Percentiles rank a stretch among this genome's conserved stretches.
Conservation (phyloP, 768 basidiomycete genomes). For the Hirschioporus abietinus region DNA sequence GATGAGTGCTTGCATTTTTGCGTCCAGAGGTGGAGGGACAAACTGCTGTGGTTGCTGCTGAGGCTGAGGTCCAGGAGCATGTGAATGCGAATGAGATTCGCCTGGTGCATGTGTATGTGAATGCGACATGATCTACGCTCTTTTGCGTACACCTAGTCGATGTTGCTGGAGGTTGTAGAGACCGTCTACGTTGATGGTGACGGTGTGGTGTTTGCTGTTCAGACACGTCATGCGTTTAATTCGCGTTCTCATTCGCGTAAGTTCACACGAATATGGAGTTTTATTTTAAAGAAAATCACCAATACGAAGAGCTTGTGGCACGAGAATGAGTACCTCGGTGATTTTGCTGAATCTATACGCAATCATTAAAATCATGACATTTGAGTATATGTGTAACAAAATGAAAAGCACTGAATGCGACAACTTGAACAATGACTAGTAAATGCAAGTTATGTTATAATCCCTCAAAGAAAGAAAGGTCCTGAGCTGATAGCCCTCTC, state of each 20-base stretch:
- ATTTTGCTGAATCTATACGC: too few species aligned
- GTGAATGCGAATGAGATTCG: conserved; percentile 44
- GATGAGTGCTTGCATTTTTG: conserved; percentile 67
- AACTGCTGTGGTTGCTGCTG: conserved; percentile 33
- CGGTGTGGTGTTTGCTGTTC: too few species aligned
- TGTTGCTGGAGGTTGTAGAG: not conserved
- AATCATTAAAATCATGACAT: not conserved
- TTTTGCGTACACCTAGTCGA: not conserved
- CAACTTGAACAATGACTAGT: conserved; percentile 5
- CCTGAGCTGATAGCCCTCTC: conserved; percentile 75
- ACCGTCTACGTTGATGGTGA: not conserved
- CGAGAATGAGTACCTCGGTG: too few species aligned
- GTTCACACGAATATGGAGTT: too few species aligned
- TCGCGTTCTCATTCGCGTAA: too few species aligned
- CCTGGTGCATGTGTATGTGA: conserved; percentile 59
- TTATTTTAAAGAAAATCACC: too few species aligned
- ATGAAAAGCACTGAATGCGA: not conserved
- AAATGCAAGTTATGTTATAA: conserved; percentile 29
- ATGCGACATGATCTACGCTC: conserved; percentile 46
- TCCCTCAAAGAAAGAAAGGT: conserved; percentile 85
- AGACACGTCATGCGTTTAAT: too few species aligned
- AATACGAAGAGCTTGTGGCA: too few species aligned
- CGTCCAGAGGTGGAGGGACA: conserved; percentile 51
- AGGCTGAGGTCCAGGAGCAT: conserved; percentile 34
- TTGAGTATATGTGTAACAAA: not conserved